phyloP scores from a whole-genome alignment of 2,329 filamentous ascomycete genomes.

The Neocatenulostroma microsporum region DNA sequence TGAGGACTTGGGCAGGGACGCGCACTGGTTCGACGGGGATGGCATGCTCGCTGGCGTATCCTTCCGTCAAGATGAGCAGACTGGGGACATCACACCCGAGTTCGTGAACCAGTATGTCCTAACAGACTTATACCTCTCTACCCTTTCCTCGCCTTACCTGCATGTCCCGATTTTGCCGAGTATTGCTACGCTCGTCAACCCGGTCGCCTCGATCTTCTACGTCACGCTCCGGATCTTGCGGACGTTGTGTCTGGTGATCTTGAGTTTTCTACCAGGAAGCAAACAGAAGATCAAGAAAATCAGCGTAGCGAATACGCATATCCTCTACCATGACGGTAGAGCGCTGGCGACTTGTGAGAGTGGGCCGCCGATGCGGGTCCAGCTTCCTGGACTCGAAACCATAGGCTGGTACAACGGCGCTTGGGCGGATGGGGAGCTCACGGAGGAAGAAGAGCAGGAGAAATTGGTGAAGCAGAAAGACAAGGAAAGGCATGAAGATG shows the following conservation, averaged over 20 bases:
- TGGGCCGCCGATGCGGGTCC: conserved; percentile 59
- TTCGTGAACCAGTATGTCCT: conserved; percentile 64
- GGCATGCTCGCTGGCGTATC: conserved; percentile 64
- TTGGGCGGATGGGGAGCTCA: conserved; percentile 46
- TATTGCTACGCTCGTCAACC: conserved; percentile 58
- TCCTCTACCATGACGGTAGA: conserved; percentile 61
- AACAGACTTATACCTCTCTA: conserved; percentile 57
- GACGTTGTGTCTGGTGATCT: conserved; percentile 50
- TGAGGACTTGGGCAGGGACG: conserved; percentile 52
- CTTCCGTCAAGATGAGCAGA: conserved; percentile 43
- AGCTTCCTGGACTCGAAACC: conserved; percentile 57
- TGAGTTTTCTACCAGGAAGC: conserved; percentile 52
- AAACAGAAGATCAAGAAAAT: conserved; percentile 55
- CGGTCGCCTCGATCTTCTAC: conserved; percentile 45
- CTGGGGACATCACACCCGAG: conserved; percentile 45
- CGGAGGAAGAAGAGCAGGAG: conserved; percentile 12
- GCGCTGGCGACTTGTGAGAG: conserved; percentile 64
- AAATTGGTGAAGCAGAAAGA: conserved; percentile 10
- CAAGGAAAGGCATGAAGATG: conserved; percentile 5
- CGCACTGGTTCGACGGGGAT: conserved; percentile 69
- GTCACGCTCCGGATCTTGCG: conserved; percentile 49
- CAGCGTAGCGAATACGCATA: conserved; percentile 61
- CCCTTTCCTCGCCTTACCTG: conserved; percentile 40
- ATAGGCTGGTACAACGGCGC: conserved; percentile 63
- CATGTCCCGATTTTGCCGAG: conserved; percentile 56